Conservation (phyloP, 805 yeast genomes). For the Lachancea thermotolerans region DNA sequence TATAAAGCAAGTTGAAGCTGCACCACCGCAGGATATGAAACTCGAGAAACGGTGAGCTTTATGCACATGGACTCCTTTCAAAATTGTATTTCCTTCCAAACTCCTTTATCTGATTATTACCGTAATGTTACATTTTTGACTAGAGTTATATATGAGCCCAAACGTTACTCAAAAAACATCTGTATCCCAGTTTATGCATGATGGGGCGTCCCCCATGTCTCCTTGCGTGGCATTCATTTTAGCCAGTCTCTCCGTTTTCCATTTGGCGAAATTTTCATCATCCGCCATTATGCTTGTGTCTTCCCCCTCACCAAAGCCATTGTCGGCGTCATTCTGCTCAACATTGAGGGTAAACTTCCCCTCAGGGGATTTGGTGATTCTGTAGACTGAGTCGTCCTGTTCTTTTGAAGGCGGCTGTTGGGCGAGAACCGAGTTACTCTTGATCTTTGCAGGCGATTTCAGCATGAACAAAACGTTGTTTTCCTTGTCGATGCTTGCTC, state of each 20-base stretch:
- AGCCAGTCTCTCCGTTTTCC: slow-evolving; percentile 29
- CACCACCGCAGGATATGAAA: slow-evolving; percentile 72
- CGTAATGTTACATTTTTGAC: slow-evolving; percentile 2
- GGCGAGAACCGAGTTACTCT: neutral
- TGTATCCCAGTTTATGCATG: slow-evolving; percentile 11
- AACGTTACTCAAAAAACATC: slow-evolving; percentile 5
- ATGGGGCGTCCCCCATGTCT: neutral
- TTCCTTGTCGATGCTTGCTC: slow-evolving; percentile 2
- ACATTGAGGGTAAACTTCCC: slow-evolving; percentile 27
- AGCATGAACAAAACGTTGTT: neutral
- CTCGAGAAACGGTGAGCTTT: slow-evolving; percentile 43
- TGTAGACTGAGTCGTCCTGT: slow-evolving; percentile 26
- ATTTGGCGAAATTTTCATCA: slow-evolving; percentile 23
- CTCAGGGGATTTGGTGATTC: slow-evolving; percentile 27
- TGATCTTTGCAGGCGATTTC: slow-evolving; percentile 4
- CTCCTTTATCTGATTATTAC: neutral
- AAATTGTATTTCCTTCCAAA: neutral
- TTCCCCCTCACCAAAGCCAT: slow-evolving; percentile 14
- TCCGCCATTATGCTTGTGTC: slow-evolving; percentile 29
- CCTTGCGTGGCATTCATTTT: slow-evolving; percentile 17
- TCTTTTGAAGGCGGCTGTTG: slow-evolving; percentile 17
- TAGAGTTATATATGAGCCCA: neutral
- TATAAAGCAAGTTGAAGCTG: slow-evolving; percentile 52
- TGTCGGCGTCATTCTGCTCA: slow-evolving; percentile 10
- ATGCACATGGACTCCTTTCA: too few species aligned